Evolutionary conservation across 345 rosid genomes (phyloP).

Genomic region (Ceriops tagal): DNA sequence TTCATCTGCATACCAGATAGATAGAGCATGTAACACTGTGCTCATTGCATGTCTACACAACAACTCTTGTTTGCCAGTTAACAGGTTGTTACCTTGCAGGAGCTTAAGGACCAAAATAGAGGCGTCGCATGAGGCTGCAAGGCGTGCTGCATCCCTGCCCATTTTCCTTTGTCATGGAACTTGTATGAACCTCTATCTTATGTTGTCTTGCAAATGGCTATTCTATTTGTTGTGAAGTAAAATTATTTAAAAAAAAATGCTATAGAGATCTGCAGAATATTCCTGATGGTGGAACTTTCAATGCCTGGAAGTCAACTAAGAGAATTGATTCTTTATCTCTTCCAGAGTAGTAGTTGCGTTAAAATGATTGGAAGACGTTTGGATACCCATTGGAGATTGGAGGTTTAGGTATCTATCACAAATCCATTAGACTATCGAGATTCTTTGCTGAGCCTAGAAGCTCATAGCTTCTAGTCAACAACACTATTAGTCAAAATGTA

Average conservation of each 20-base stretch:
- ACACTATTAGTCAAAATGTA: no score
- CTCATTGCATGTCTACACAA: background rate
- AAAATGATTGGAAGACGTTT: background rate
- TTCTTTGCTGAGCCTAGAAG: no score
- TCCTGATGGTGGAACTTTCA: background rate
- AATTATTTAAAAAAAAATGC: background rate
- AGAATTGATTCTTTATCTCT: no score
- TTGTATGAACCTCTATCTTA: slow-evolving; percentile 16
- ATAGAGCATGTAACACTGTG: background rate
- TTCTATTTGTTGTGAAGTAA: background rate
- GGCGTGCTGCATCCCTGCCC: slow-evolving; percentile 50
- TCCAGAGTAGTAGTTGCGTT: no score
- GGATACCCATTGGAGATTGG: background rate
- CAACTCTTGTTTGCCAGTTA: background rate
- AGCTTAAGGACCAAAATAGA: slow-evolving; percentile 39
- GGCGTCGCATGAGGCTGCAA: slow-evolving; percentile 36
- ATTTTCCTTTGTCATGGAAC: slow-evolving; percentile 44
- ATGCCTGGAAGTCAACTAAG: no score
- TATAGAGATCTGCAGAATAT: background rate
- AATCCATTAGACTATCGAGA: no score
- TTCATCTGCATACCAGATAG: background rate
- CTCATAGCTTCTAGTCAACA: no score
- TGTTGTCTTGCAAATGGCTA: background rate
- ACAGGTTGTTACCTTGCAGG: slow-evolving; percentile 24
- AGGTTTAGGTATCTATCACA: no score